Evolutionary conservation across 2,329 filamentous ascomycete genomes (phyloP).

Genomic region (Venturia oleaginea): DNA sequence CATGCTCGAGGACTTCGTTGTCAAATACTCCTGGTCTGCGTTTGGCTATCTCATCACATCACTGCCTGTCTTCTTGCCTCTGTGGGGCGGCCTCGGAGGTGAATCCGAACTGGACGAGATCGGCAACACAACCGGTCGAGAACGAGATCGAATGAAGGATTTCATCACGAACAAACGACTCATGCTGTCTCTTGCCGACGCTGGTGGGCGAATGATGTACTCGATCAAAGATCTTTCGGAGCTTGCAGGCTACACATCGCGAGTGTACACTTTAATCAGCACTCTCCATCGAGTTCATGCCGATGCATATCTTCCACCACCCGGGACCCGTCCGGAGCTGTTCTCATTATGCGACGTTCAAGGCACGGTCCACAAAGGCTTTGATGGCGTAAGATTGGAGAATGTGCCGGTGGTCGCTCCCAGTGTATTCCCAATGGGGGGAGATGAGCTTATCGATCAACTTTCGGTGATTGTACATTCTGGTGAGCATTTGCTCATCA

Average conservation of each 20-base stretch:
- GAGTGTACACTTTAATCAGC: constrained; percentile 91
- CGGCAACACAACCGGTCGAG: constrained; percentile 47
- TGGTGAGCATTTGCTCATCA: constrained; percentile 90
- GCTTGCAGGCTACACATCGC: constrained; percentile 87
- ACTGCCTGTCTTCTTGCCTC: constrained; percentile 85
- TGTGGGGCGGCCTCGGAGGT: constrained; percentile 80
- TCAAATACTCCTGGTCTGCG: constrained; percentile 98
- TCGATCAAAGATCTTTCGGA: constrained; percentile 97
- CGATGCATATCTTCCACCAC: constrained; percentile 67
- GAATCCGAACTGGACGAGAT: constrained; percentile 54
- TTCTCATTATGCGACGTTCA: constrained; percentile 88
- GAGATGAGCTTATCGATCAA: constrained; percentile 82
- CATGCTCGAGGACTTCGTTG: constrained; percentile 94
- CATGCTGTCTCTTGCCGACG: constrained; percentile 94
- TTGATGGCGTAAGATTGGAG: constrained; percentile 87
- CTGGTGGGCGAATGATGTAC: constrained; percentile 98
- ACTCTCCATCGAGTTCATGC: constrained; percentile 91
- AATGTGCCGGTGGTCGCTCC: constrained; percentile 90
- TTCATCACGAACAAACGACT: constrained; percentile 99
- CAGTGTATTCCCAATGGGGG: constrained; percentile 75
- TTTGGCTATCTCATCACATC: constrained; percentile 93
- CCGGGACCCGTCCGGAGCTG: constrained; percentile 62
- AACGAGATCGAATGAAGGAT: constrained; percentile 87
- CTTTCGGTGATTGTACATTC: constrained; percentile 82
- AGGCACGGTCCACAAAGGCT: constrained; percentile 88